Evolutionary conservation across 2,329 filamentous ascomycete genomes (phyloP).

Genomic region (Fusarium keratoplasticum): DNA sequence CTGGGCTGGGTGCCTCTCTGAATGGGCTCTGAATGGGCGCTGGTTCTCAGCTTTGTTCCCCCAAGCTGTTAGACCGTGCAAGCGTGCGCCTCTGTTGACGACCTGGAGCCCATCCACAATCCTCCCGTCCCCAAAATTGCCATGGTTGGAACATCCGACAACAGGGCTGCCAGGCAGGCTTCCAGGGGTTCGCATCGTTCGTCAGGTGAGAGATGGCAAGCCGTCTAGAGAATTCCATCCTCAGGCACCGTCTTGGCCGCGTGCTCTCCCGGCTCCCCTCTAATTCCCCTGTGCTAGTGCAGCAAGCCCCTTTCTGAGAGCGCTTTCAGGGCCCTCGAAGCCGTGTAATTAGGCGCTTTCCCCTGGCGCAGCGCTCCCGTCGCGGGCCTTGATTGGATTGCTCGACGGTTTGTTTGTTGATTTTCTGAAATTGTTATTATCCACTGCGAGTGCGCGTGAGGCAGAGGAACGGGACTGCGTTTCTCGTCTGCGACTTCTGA

Average conservation of each 20-base stretch:
- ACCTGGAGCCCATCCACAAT: slow-evolving; percentile 2
- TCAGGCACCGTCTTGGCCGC: slow-evolving; percentile 39
- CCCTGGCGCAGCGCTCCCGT: slow-evolving; percentile 24
- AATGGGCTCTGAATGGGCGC: not conserved
- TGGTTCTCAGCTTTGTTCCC: slow-evolving; percentile 1
- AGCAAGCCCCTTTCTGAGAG: slow-evolving; percentile 39
- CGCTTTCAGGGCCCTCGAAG: slow-evolving; percentile 24
- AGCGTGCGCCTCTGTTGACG: slow-evolving; percentile 25
- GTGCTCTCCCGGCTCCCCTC: slow-evolving; percentile 22
- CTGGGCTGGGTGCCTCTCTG: not conserved
- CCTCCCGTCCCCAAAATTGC: slow-evolving; percentile 19
- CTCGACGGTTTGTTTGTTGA: slow-evolving; percentile 41
- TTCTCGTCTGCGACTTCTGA: slow-evolving; percentile 38
- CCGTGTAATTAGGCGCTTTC: slow-evolving; percentile 39
- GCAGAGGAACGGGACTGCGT: slow-evolving; percentile 32
- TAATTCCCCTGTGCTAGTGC: slow-evolving; percentile 41
- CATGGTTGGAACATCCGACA: slow-evolving; percentile 36
- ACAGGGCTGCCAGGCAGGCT: slow-evolving; percentile 27
- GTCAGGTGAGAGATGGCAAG: slow-evolving; percentile 41
- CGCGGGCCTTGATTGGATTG: slow-evolving; percentile 38
- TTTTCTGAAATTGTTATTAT: slow-evolving; percentile 45
- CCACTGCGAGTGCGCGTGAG: slow-evolving; percentile 33
- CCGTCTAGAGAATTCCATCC: slow-evolving; percentile 21
- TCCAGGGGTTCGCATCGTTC: slow-evolving; percentile 32
- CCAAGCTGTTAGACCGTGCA: not conserved